Conservation (phyloP, 345 rosid species). For the Iberis pinnata region DNA sequence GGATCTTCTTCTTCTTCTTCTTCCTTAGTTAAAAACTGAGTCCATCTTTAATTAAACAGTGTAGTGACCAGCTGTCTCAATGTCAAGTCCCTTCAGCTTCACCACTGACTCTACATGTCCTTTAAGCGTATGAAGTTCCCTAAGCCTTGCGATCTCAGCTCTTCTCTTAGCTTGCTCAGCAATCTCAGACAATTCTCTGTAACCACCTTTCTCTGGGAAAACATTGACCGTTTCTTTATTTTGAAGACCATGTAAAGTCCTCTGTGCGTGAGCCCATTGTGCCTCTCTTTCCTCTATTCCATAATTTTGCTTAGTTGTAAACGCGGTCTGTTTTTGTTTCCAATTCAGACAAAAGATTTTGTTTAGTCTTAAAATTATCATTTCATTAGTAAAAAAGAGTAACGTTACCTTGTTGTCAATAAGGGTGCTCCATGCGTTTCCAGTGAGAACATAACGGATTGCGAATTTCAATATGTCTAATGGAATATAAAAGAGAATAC, state of each 20-base stretch:
- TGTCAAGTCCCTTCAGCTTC: conserved; percentile 75
- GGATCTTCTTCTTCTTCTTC: neutral
- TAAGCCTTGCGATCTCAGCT: conserved; percentile 82
- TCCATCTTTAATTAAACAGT: conserved; percentile 39
- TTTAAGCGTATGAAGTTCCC: conserved; percentile 76
- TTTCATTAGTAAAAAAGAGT: conserved; percentile 2
- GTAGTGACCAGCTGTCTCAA: conserved; percentile 75
- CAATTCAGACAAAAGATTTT: neutral
- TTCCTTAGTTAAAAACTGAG: neutral
- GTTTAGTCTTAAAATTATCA: neutral
- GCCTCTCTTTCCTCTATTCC: conserved; percentile 88
- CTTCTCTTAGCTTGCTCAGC: conserved; percentile 89
- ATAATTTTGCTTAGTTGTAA: conserved; percentile 80
- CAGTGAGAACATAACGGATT: conserved; percentile 69
- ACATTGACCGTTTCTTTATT: conserved; percentile 42
- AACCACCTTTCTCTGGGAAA: conserved; percentile 51
- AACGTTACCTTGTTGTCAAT: conserved; percentile 64
- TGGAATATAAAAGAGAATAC: conserved; percentile 64
- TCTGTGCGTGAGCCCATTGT: conserved; percentile 83
- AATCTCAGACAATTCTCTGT: conserved; percentile 67
- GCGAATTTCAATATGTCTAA: conserved; percentile 69
- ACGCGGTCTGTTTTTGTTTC: conserved; percentile 58
- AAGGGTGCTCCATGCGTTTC: conserved; percentile 73
- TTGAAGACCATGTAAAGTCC: conserved; percentile 79
- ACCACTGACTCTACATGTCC: conserved; percentile 91